Evolutionary conservation across 768 basidiomycete species (phyloP), one percentile per base, ranked within the genome.

Genomic region (Arthromyces matolae): DNA sequence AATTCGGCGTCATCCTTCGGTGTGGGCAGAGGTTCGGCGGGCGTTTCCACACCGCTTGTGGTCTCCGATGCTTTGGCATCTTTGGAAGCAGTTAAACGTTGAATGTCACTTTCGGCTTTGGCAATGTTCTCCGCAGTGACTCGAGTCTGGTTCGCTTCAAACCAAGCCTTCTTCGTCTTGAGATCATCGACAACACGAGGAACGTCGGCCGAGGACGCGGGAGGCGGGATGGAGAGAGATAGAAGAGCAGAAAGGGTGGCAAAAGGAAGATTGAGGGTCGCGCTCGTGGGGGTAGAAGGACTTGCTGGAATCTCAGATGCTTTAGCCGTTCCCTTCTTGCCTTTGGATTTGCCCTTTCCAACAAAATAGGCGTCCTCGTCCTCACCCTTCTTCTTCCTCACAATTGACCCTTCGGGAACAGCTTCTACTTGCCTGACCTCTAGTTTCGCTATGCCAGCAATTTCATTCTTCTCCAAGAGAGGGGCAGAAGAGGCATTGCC

Each of bases 91-190:
- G 67, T 74, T 46, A 91, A 73, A 42, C 80, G 79, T 56, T 77
- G 69, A 61, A 93, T 88, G 54, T 86, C 79, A 12, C 75, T 77
- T 64, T 92, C 86, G 10, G 86, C 91, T 68, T 87, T 87, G 31
- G 83, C 80, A 42, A 93, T 71, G 56, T 89, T 89, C 60, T 89
- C 88, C 4, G 80, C 77, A 2, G 90, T 92, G 53, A 78, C 80
- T 19, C 81, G 81, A 22, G 78, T 80, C 67, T 94, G 93, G 70
- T 98, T 98, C 25, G 89, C 94, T 64, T 87, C 83, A 60, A 83
- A 96, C 93, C 93, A 98, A 19, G 84, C 76, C 72, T 93, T 93
- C 78, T 98, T 99, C 42, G 81, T 89, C 67, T 87, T 87, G 49
- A 99, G 76, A 64, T 96, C 90, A 60, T 90, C 88, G 47, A 98